These are phyloP conservation scores for Candida dajiaensis DNA, from an alignment of 805 yeast species.

Conservation along the genomic window DNA sequence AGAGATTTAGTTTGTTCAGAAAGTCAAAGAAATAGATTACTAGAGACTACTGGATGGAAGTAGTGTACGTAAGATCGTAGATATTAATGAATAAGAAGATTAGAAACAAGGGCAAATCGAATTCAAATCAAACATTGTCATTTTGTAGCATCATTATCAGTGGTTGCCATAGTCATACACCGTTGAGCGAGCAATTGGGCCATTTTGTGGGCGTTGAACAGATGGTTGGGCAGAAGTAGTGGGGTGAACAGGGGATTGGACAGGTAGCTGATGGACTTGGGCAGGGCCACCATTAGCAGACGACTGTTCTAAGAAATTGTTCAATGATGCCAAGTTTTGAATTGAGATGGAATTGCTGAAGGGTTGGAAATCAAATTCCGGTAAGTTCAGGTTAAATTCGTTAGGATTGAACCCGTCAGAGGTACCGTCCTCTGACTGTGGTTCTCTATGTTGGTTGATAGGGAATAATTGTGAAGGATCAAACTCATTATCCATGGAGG, in stretches of 20 bases:
- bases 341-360: conserved; percentile 18
- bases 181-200: neutral
- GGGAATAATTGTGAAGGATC: conserved; percentile 25
- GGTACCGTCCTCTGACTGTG: conserved; percentile 8
- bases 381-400: conserved; percentile 20
- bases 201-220: neutral
- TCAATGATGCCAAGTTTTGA: conserved; percentile 21
- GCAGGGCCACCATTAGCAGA: neutral
- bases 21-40: conserved; percentile 4
- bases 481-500: conserved; percentile 12
- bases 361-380: conserved; percentile 22
- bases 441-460: neutral
- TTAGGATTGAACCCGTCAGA: conserved; percentile 13
- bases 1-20: conserved; percentile 6
- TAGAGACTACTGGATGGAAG: neutral
- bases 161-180: neutral
- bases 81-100: neutral
- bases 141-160: neutral
- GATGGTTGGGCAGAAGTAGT: neutral
- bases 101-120: conserved; percentile 1
- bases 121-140: neutral
- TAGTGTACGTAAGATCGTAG: neutral
- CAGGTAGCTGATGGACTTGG: neutral
- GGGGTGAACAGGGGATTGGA: neutral
- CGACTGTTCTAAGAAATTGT: conserved; percentile 9